Percentiles rank a stretch among this genome's conserved stretches.
Evolutionary conservation across 345 rosid species (phyloP).

Genomic region (Citrus sp.): DNA sequence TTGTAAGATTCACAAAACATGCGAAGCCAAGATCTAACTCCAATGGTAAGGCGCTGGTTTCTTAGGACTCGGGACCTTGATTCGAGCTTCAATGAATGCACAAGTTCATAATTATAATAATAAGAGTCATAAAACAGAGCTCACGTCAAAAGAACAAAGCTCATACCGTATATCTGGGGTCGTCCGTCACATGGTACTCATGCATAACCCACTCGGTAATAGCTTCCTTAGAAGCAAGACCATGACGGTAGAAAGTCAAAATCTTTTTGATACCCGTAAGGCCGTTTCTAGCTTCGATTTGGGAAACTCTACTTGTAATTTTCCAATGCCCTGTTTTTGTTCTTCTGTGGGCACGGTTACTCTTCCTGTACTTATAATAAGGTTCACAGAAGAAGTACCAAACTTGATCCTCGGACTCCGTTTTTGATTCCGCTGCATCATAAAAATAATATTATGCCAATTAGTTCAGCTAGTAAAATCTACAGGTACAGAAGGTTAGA

Average conservation of each 20-base stretch:
- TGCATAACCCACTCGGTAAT: not conserved
- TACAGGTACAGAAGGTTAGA: too few species aligned
- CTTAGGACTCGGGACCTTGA: too few species aligned
- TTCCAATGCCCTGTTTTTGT: constrained; percentile 40
- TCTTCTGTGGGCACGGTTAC: constrained; percentile 21
- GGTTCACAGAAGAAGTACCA: constrained; percentile 34
- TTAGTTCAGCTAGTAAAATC: too few species aligned
- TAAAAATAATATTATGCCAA: too few species aligned
- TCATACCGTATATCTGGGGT: not conserved
- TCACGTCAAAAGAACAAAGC: too few species aligned
- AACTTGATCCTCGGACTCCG: constrained; percentile 12
- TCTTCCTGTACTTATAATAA: constrained; percentile 5
- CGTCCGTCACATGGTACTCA: not conserved
- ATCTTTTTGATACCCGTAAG: not conserved
- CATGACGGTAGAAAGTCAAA: not conserved
- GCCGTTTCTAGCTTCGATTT: constrained; percentile 9
- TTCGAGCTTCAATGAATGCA: too few species aligned
- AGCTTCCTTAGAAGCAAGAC: not conserved
- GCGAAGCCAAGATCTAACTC: too few species aligned
- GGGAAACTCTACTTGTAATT: constrained; percentile 25
- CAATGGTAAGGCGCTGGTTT: too few species aligned
- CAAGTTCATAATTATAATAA: too few species aligned
- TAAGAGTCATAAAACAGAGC: too few species aligned
- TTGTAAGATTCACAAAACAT: too few species aligned
- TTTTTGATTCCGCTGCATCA: not conserved